phyloP scores from a whole-genome alignment of 139 green algal genomes.

The Tetraselmis striata region DNA sequence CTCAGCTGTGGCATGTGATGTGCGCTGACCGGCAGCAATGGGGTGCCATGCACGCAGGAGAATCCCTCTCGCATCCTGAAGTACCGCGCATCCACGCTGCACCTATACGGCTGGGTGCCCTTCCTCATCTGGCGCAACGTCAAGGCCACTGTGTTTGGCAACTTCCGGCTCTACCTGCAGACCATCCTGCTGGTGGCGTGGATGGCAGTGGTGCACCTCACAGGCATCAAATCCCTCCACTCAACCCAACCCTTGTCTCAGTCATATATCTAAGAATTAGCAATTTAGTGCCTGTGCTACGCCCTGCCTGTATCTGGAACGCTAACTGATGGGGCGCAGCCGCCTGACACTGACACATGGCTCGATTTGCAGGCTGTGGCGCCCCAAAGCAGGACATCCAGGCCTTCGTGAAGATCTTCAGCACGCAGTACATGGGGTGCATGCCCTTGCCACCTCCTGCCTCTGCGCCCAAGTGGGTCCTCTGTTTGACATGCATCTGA shows the following conservation, averaged over 20 bases:
- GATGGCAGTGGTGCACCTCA: conserved; percentile 13
- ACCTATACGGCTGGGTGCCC: conserved; percentile 29
- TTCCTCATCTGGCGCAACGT: conserved; percentile 20
- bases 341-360: no score
- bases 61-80: conserved; percentile 22
- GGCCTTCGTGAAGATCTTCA: conserved; percentile 20
- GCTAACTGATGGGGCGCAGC: no score
- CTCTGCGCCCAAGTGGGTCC: background rate
- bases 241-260: no score
- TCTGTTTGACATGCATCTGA: no score
- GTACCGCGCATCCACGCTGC: conserved; percentile 18
- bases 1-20: no score
- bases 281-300: no score
- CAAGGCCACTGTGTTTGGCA: conserved; percentile 27
- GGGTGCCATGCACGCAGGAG: conserved; percentile 10
- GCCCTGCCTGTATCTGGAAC: no score
- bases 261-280: no score
- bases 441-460: background rate
- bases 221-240: conserved; percentile 9
- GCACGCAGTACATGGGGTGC: conserved; percentile 12
- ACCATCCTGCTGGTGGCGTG: conserved; percentile 7
- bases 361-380: background rate
- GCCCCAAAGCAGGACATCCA: conserved; percentile 8
- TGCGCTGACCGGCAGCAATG: no score
- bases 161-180: conserved; percentile 25